These are phyloP conservation scores for Apium graveolens DNA, from an alignment of 129 eudicot species.

Conservation along the genomic window DNA sequence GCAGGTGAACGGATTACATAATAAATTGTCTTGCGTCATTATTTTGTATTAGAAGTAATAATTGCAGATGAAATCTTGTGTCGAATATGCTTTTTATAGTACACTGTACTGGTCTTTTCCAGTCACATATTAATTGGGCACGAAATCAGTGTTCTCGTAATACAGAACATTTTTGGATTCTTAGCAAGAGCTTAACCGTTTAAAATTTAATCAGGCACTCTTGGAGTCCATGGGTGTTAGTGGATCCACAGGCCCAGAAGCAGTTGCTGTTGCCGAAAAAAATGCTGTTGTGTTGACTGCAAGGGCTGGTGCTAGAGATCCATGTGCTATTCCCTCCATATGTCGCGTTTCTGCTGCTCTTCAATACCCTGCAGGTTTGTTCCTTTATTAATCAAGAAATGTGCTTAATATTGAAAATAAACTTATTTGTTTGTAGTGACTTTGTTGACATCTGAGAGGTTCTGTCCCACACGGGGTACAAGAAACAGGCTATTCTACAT, in stretches of 20 bases:
- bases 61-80: neutral
- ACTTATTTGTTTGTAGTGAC: neutral
- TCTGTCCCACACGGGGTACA: neutral
- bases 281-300: conserved; percentile 73
- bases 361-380: conserved; percentile 81
- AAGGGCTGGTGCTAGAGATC: conserved; percentile 83
- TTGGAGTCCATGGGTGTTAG: conserved; percentile 68
- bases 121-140: neutral
- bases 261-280: conserved; percentile 65
- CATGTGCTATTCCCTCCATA: conserved; percentile 87
- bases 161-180: neutral
- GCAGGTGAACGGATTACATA: conserved; percentile 43
- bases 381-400: neutral
- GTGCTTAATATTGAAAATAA: neutral
- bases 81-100: neutral
- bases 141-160: neutral
- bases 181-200: conserved; percentile 2
- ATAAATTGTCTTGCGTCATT: neutral
- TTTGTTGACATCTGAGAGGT: neutral
- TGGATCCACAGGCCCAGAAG: conserved; percentile 72
- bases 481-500: neutral
- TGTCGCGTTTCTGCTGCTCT: conserved; percentile 83
- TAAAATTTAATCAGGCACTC: conserved; percentile 44
- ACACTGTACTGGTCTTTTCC: neutral
- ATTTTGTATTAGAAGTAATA: neutral